Conservation (phyloP, 2,329 filamentous ascomycete species). For the Neopestalotiopsis sp. region DNA sequence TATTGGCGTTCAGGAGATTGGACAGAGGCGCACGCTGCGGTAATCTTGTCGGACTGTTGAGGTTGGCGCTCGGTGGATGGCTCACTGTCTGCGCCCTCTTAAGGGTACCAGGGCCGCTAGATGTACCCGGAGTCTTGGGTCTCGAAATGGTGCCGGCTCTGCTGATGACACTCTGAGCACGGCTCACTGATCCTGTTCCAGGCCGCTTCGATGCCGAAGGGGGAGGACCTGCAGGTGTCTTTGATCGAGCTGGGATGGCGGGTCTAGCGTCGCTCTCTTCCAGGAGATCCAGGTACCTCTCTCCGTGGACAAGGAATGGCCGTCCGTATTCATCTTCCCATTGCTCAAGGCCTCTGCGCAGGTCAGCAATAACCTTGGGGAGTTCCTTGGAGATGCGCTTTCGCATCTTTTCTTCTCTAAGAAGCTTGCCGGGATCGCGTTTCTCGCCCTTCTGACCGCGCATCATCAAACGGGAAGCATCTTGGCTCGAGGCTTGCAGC, state of each 20-base stretch:
- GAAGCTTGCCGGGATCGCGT: slow-evolving; percentile 89
- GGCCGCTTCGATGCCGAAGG: slow-evolving; percentile 48
- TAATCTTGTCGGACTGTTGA: slow-evolving; percentile 68
- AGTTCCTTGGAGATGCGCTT: slow-evolving; percentile 97
- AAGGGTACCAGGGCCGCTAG: slow-evolving; percentile 31
- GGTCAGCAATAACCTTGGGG: slow-evolving; percentile 86
- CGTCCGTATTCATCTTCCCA: slow-evolving; percentile 96
- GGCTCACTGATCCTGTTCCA: slow-evolving; percentile 34
- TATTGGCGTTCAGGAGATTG: slow-evolving; percentile 72
- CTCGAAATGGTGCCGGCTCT: slow-evolving; percentile 43
- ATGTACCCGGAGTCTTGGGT: slow-evolving; percentile 62
- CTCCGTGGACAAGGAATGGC: slow-evolving; percentile 90
- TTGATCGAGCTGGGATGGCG: slow-evolving; percentile 69
- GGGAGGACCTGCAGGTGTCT: slow-evolving; percentile 72
- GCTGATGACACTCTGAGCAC: slow-evolving; percentile 42
- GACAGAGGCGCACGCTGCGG: slow-evolving; percentile 73
- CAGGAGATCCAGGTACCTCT: slow-evolving; percentile 87
- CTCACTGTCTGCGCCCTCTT: slow-evolving; percentile 26
- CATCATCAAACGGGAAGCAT: slow-evolving; percentile 90
- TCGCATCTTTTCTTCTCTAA: slow-evolving; percentile 97
- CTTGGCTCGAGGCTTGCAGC: slow-evolving; percentile 87
- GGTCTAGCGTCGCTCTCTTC: slow-evolving; percentile 65
- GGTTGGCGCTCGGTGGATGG: slow-evolving; percentile 35
- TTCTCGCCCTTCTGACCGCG: slow-evolving; percentile 92
- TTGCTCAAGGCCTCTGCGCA: slow-evolving; percentile 78